phyloP scores from a whole-genome alignment of 169 alveolate genomes.

The Cryptosporidium ubiquitum region DNA sequence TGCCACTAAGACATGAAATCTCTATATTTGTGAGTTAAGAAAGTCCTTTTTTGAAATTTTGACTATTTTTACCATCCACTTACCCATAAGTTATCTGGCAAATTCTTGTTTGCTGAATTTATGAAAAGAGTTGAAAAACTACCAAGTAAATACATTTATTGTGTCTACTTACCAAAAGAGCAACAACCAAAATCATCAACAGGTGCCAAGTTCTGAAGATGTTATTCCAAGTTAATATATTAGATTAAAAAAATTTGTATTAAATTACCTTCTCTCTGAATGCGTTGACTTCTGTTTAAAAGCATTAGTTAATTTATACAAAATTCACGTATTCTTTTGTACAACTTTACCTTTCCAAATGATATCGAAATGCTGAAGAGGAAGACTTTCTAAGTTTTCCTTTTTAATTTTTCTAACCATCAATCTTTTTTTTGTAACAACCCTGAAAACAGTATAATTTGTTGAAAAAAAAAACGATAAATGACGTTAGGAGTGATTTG shows the following conservation, averaged over 20 bases:
- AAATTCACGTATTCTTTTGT: background rate
- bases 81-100: conserved; percentile 68
- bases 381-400: background rate
- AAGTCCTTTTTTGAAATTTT: background rate
- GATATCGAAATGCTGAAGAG: conserved; percentile 28
- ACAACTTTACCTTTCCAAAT: conserved; percentile 67
- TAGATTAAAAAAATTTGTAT: background rate
- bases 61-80: background rate
- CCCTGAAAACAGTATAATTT: background rate
- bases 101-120: conserved; percentile 18
- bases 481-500: background rate
- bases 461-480: background rate
- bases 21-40: conserved; percentile 22
- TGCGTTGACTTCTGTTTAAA: conserved; percentile 23
- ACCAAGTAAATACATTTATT: background rate
- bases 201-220: conserved; percentile 52
- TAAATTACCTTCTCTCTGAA: conserved; percentile 48
- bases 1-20: conserved; percentile 86
- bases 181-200: conserved; percentile 58
- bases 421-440: background rate
- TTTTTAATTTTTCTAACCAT: conserved; percentile 9
- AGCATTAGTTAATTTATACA: background rate
- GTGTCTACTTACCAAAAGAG: conserved; percentile 59
- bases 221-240: background rate
- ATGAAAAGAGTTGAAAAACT: background rate